Evolutionary conservation across 108 stramenopile species (phyloP).

Genomic region (Aurantiochytrium sp.): DNA sequence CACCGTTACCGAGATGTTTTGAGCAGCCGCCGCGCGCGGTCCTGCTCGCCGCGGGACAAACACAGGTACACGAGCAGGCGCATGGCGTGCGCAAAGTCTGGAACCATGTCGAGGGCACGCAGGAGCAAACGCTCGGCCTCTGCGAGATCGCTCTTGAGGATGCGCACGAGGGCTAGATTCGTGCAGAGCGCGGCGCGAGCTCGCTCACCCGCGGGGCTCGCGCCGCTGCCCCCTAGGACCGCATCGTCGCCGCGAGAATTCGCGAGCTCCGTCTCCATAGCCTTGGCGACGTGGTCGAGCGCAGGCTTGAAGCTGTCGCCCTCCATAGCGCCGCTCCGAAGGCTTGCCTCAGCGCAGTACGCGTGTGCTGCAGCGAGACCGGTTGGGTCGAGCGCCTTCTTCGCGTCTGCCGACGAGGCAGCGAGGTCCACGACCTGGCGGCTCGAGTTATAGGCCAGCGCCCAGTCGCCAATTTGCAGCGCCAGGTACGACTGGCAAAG

Average conservation of each 20-base stretch:
- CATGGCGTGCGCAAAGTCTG: not conserved
- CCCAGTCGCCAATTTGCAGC: not conserved
- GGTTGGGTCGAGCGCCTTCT: not conserved
- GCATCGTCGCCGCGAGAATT: not conserved
- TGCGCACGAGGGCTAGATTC: not conserved
- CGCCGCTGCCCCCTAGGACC: too few species aligned
- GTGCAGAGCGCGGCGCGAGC: not conserved
- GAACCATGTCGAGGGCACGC: not conserved
- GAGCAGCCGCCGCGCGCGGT: not conserved
- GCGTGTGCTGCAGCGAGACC: not conserved
- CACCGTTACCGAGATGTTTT: slow-evolving; percentile 24
- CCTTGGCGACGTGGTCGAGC: not conserved
- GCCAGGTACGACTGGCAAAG: slow-evolving; percentile 4
- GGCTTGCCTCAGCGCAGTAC: not conserved
- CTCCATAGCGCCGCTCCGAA: not conserved
- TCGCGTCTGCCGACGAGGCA: not conserved
- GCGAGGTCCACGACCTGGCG: not conserved
- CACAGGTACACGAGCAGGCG: slow-evolving; percentile 23
- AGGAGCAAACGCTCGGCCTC: slow-evolving; percentile 9
- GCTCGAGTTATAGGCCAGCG: not conserved
- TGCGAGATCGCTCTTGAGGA: not conserved
- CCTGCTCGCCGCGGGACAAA: not conserved
- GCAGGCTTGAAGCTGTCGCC: not conserved
- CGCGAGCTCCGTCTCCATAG: not conserved
- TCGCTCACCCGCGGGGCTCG: not conserved